Evolutionary conservation across 2,329 filamentous ascomycete species (phyloP), one percentile per base, ranked within the genome.

Genomic region (Orbilia ellipsospora): DNA sequence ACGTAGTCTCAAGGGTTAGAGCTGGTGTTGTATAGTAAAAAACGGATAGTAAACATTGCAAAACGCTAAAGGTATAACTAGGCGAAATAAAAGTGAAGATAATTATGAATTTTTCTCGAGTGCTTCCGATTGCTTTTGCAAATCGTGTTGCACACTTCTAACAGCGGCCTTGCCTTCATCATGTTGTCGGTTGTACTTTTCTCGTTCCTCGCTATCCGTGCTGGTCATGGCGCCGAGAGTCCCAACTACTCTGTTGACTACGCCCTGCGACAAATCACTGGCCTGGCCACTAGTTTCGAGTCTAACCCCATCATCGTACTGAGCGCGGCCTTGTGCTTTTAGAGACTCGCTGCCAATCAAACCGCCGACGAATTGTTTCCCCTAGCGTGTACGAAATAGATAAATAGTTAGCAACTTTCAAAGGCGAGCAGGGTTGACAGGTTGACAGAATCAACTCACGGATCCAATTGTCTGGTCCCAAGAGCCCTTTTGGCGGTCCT

Each of bases 391-490:
- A 10, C 2, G 20, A 23, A 31, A 31, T 26, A 13, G 16, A 2
- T 6, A 7, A n/a, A 20, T 40, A 23, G 26, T 23, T 23, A 23
- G 23, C 23, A 23, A 23, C 3, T 36, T 36, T 36, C 31, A 10
- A 36, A 10, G 5, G 31, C 5, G 31, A 36, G 31, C 31, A 36
- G 31, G 31, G 2, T 36, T 36, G 31, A 36, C 10, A 36, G 23
- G 23, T 23, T 23, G 23, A 23, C 23, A 4, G 23, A 20, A 2
- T 44, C n/a, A 16, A 48, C 72, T 75, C 50, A 75, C 72, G 0
- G 90, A 88, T 62, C 94, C 94, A n/a, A 94, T 81, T 4, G 93
- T 96, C 84, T 97, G 94, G 85, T 97, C 92, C 89, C 91, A 96
- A 16, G 87, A 86, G 51, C 94, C 94, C 16, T 88, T 82, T 20